Evolutionary conservation across 371 early-diverging fungal species (phyloP).

Genomic region (Sanchytrium tribonematis): DNA sequence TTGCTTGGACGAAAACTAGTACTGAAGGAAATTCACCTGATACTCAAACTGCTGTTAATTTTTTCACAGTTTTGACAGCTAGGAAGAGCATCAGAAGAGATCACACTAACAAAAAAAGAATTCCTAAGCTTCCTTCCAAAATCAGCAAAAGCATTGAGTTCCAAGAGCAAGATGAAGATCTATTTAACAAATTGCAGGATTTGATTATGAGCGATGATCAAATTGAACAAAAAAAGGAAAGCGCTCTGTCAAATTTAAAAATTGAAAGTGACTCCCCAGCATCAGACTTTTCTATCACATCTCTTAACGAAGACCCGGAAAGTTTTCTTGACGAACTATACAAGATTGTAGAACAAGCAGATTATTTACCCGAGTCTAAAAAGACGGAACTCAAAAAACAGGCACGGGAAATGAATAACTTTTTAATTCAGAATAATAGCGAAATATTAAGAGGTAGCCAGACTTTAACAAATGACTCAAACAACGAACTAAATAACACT

Average conservation of each 20-base stretch:
- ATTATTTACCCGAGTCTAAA: neutral
- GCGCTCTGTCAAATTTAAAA: neutral
- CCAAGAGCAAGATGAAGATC: neutral
- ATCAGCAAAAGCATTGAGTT: neutral
- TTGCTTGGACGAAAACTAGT: neutral
- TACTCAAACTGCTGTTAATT: neutral
- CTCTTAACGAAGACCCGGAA: neutral
- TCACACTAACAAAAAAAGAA: neutral
- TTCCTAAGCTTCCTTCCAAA: neutral
- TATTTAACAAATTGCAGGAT: neutral
- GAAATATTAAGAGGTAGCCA: neutral
- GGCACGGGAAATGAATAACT: neutral
- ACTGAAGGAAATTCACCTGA: neutral
- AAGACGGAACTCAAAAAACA: neutral
- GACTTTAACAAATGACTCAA: neutral
- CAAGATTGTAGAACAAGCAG: neutral
- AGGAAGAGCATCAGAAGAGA: neutral
- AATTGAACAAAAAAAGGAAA: neutral
- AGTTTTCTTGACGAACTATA: neutral
- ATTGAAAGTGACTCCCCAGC: no score
- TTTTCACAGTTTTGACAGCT: neutral
- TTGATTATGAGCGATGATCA: neutral
- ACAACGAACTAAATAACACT: neutral
- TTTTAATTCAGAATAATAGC: neutral
- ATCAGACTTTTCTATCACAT: neutral